phyloP scores from a whole-genome alignment of 2,329 filamentous ascomycete species.

The Aspergillus sp. region DNA sequence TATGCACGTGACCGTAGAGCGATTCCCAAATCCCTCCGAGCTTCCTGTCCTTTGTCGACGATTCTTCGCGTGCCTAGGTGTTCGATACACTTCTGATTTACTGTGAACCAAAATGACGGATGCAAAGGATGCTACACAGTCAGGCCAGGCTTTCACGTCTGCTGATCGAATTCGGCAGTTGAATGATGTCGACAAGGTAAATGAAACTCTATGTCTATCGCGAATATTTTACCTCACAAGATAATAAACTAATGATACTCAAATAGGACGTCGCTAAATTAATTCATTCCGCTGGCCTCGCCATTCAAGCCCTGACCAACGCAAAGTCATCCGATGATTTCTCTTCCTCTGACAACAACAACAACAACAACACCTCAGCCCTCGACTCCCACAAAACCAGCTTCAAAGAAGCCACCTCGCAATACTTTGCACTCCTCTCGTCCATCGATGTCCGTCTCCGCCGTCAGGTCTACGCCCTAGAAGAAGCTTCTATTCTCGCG shows the following conservation, averaged over 20 bases:
- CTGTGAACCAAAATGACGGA: conserved; percentile 15
- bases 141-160: conserved; percentile 50
- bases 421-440: conserved; percentile 66
- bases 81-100: not conserved
- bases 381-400: conserved; percentile 51
- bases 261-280: conserved; percentile 45
- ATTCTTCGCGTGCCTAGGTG: not conserved
- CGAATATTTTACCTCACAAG: not conserved
- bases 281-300: conserved; percentile 52
- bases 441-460: conserved; percentile 66
- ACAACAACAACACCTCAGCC: conserved; percentile 24
- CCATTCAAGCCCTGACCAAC: conserved; percentile 56
- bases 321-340: conserved; percentile 26
- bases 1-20: conserved; percentile 5
- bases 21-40: not conserved
- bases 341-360: conserved; percentile 19
- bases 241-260: not conserved
- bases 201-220: not conserved
- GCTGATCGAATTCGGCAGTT: conserved; percentile 74
- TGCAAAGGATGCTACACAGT: conserved; percentile 13
- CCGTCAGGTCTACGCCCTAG: conserved; percentile 67
- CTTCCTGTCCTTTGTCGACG: not conserved
- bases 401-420: conserved; percentile 47
- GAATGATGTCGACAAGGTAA: conserved; percentile 65
- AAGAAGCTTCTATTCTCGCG: conserved; percentile 68